These are phyloP conservation scores for Candida endomychidarum DNA, from an alignment of 805 yeast species.

Conservation along the genomic window DNA sequence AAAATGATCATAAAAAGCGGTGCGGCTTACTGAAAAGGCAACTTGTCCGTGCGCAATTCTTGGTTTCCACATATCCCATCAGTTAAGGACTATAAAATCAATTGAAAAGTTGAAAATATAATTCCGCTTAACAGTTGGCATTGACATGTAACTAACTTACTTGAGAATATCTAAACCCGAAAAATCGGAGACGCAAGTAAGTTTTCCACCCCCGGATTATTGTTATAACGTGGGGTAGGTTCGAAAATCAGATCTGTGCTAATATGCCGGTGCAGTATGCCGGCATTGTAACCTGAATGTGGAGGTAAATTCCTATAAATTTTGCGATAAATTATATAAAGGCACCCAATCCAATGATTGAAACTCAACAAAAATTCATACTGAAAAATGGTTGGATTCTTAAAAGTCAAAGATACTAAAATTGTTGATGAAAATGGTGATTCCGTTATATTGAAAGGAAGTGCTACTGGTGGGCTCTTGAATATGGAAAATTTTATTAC, in stretches of 20 bases:
- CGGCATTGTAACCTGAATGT: neutral
- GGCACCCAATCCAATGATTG: neutral
- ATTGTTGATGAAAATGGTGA: conserved; percentile 43
- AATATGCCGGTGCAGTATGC: neutral
- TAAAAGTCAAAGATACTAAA: conserved; percentile 46
- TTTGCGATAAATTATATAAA: conserved; percentile 1
- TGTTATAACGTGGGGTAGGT: conserved; percentile 6
- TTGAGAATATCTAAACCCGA: too few species aligned
- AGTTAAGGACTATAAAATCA: too few species aligned
- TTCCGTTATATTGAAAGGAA: conserved; percentile 45
- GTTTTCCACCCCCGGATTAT: neutral
- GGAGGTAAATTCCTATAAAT: conserved; percentile 4
- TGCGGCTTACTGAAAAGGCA: neutral
- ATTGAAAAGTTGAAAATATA: neutral
- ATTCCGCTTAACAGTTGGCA: too few species aligned
- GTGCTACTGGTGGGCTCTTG: conserved; percentile 51
- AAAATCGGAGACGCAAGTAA: too few species aligned
- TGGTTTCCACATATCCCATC: too few species aligned
- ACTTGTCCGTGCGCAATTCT: conserved; percentile 1
- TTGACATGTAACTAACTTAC: too few species aligned
- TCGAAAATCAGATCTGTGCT: neutral
- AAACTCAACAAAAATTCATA: neutral
- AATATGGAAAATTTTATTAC: conserved; percentile 59
- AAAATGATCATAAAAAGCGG: too few species aligned
- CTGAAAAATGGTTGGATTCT: conserved; percentile 17